A percentile compares a stretch with the other conserved stretches of the same genome.
Evolutionary conservation across 2,329 filamentous ascomycete species (phyloP).

Genomic region (Alternaria triticimaculans): DNA sequence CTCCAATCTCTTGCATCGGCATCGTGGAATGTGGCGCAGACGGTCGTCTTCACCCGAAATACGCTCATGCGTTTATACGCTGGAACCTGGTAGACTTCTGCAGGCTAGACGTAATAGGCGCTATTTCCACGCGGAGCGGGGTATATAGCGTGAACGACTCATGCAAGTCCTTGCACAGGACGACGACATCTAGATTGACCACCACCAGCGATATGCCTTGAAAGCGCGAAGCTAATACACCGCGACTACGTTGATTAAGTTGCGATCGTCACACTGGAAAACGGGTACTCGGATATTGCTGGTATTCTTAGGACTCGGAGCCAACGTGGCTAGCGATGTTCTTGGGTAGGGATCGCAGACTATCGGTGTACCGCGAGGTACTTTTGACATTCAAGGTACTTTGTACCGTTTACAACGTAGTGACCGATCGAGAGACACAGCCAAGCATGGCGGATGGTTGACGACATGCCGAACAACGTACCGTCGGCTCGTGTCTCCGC

Average conservation of each 20-base stretch:
- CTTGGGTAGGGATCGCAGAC: neutral
- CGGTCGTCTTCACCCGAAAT: neutral
- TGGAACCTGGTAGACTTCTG: neutral
- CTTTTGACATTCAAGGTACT: neutral
- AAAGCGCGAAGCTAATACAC: neutral
- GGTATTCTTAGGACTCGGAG: neutral
- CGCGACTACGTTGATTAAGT: neutral
- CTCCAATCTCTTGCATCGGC: neutral
- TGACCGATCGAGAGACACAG: neutral
- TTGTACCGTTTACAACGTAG: neutral
- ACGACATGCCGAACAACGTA: neutral
- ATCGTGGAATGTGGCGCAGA: neutral
- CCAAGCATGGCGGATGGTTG: neutral
- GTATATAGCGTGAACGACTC: neutral
- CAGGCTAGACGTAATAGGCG: neutral
- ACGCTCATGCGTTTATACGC: neutral
- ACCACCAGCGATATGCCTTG: neutral
- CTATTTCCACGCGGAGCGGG: neutral
- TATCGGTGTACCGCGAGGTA: neutral
- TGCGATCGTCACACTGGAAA: neutral
- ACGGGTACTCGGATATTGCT: neutral
- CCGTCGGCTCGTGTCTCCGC: slow-evolving; percentile 10
- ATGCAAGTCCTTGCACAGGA: neutral
- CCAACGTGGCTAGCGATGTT: neutral
- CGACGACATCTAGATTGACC: neutral